phyloP scores from a whole-genome alignment of 2,329 filamentous ascomycete species.

The Colletotrichum navitas region DNA sequence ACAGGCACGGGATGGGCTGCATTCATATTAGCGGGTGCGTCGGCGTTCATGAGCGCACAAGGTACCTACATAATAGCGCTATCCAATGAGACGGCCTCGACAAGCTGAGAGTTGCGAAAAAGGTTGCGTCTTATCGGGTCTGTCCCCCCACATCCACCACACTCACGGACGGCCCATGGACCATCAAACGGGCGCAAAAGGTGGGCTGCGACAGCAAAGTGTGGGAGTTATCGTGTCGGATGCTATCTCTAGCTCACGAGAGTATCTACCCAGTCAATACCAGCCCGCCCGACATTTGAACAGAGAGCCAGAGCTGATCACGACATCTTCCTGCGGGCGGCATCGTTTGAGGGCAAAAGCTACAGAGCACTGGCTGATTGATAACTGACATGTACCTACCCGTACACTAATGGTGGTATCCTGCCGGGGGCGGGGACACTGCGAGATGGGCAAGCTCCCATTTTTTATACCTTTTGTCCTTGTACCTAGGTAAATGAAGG shows the following conservation, averaged over 20 bases:
- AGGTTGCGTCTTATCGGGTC: conserved; percentile 30
- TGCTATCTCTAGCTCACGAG: neutral
- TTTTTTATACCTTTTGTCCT: no score
- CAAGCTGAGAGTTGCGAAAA: neutral
- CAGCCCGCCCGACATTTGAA: neutral
- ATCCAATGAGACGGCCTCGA: conserved; percentile 1
- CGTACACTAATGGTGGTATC: neutral
- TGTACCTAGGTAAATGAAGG: neutral
- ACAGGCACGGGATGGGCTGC: neutral
- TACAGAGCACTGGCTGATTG: no score
- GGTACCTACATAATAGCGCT: neutral
- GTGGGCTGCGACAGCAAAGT: conserved; percentile 14
- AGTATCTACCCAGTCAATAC: neutral
- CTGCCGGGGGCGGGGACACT: conserved; percentile 23
- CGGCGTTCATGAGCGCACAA: neutral
- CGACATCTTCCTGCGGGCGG: conserved; percentile 2
- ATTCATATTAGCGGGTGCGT: neutral
- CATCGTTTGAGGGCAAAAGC: neutral
- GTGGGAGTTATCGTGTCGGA: conserved; percentile 2
- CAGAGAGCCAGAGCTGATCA: neutral
- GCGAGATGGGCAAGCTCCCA: neutral
- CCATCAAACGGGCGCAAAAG: conserved; percentile 31
- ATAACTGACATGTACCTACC: neutral
- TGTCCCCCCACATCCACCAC: conserved; percentile 34
- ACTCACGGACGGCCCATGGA: conserved; percentile 23